A percentile compares a stretch with the other conserved stretches of the same genome.
Evolutionary conservation across 345 rosid species (phyloP).

Genomic region (Gossypioides kirkii): DNA sequence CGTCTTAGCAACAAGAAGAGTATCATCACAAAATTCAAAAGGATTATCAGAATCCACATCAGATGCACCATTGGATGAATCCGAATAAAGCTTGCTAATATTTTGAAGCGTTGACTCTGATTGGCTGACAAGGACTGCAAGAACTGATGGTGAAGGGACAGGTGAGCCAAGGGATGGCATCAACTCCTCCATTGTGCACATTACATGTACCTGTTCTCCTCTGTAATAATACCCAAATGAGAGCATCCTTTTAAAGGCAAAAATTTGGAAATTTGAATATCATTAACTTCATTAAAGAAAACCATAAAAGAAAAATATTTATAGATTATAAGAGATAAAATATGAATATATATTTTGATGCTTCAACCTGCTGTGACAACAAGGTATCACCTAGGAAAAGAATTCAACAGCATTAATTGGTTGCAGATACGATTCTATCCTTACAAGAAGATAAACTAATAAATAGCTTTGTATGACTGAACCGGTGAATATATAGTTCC

Average conservation of each 20-base stretch:
- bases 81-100: conserved; percentile 59
- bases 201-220: conserved; percentile 82
- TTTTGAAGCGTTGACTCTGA: conserved; percentile 79
- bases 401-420: background rate
- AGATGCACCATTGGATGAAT: conserved; percentile 37
- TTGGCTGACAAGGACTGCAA: conserved; percentile 56
- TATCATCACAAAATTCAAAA: conserved; percentile 76
- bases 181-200: conserved; percentile 81
- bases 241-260: conserved; percentile 20
- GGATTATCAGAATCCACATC: conserved; percentile 69
- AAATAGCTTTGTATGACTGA: background rate
- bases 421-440: background rate
- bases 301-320: background rate
- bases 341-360: background rate
- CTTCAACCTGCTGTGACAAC: background rate
- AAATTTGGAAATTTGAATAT: conserved; percentile 20
- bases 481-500: background rate
- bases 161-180: conserved; percentile 83
- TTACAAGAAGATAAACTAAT: background rate
- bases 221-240: conserved; percentile 40
- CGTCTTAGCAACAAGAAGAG: conserved; percentile 63
- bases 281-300: conserved; percentile 5
- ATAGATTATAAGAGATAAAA: background rate
- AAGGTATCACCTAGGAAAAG: background rate
- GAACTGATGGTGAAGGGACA: conserved; percentile 74